phyloP scores from a whole-genome alignment of 495 filamentous ascomycete species.

The Neurospora sublineolata region DNA sequence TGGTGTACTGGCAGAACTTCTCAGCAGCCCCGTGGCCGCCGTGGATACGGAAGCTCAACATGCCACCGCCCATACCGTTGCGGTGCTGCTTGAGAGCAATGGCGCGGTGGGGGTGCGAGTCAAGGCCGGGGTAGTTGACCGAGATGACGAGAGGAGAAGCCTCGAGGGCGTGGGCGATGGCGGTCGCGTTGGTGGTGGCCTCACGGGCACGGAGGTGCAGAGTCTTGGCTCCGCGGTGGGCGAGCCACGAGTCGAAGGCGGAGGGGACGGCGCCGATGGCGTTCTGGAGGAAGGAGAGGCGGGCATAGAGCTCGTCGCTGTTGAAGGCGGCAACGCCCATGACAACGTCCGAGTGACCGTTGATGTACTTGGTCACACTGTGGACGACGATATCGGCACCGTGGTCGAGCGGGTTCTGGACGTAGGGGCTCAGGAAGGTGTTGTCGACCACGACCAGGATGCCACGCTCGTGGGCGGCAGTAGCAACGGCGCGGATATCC shows the following conservation, averaged over 20 bases:
- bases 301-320: slow-evolving; percentile 60
- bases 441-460: slow-evolving; percentile 97
- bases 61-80: slow-evolving; percentile 88
- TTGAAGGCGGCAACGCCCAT: slow-evolving; percentile 98
- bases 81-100: slow-evolving; percentile 88
- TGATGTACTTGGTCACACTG: slow-evolving; percentile 99
- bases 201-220: slow-evolving; percentile 84
- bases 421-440: slow-evolving; percentile 91
- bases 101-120: slow-evolving; percentile 71
- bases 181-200: slow-evolving; percentile 68
- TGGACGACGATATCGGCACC: slow-evolving; percentile 98
- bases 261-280: slow-evolving; percentile 92
- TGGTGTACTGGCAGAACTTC: slow-evolving; percentile 79
- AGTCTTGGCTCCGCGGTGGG: slow-evolving; percentile 95
- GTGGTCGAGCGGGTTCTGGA: slow-evolving; percentile 90
- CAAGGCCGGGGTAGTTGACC: slow-evolving; percentile 91
- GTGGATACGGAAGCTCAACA: slow-evolving; percentile 91
- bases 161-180: slow-evolving; percentile 66
- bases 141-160: slow-evolving; percentile 66
- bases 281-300: slow-evolving; percentile 87
- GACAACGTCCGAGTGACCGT: slow-evolving; percentile 93
- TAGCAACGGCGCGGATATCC: slow-evolving; percentile 76
- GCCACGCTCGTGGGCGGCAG: slow-evolving; percentile 72
- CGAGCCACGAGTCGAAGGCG: slow-evolving; percentile 95
- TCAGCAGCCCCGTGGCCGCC: slow-evolving; percentile 82